Percentiles rank a stretch among this genome's conserved stretches.
Evolutionary conservation across 805 yeast species (phyloP).

Genomic region (Gaillardinia entomophila): DNA sequence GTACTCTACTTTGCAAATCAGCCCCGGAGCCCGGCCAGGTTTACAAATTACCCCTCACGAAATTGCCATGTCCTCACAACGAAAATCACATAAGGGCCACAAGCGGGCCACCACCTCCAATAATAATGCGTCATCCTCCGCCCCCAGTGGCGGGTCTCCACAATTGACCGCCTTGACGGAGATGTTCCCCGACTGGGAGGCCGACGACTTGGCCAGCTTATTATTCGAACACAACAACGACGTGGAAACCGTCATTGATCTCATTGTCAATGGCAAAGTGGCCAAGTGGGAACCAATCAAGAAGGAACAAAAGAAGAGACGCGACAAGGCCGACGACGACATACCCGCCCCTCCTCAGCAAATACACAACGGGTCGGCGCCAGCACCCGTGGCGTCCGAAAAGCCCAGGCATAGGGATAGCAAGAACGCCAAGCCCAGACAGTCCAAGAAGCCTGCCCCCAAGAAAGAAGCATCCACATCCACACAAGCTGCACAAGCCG

Average conservation of each 20-base stretch:
- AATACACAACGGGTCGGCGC: slow-evolving; percentile 3
- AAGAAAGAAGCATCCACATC: slow-evolving; percentile 14
- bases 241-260: slow-evolving; percentile 74
- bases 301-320: slow-evolving; percentile 53
- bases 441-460: slow-evolving; percentile 4
- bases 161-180: slow-evolving; percentile 62
- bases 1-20: too few species aligned
- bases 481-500: slow-evolving; percentile 11
- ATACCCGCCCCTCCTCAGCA: slow-evolving; percentile 3
- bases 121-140: slow-evolving; percentile 8
- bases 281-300: slow-evolving; percentile 92
- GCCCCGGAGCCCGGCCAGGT: too few species aligned
- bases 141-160: slow-evolving; percentile 7
- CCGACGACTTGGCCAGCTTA: slow-evolving; percentile 72
- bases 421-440: slow-evolving; percentile 9
- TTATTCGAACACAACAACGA: slow-evolving; percentile 70
- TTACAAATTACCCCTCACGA: not conserved
- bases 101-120: slow-evolving; percentile 36
- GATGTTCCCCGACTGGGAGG: slow-evolving; percentile 92
- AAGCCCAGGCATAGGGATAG: slow-evolving; percentile 2
- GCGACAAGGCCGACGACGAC: slow-evolving; percentile 18
- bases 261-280: slow-evolving; percentile 86
- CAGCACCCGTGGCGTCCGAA: slow-evolving; percentile 6
- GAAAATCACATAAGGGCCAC: slow-evolving; percentile 41
- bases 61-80: slow-evolving; percentile 23